Evolutionary conservation across 371 early-diverging fungal genomes (phyloP), one percentile per base, ranked within the genome.

Genomic region (Dinochytrium kinnereticum): DNA sequence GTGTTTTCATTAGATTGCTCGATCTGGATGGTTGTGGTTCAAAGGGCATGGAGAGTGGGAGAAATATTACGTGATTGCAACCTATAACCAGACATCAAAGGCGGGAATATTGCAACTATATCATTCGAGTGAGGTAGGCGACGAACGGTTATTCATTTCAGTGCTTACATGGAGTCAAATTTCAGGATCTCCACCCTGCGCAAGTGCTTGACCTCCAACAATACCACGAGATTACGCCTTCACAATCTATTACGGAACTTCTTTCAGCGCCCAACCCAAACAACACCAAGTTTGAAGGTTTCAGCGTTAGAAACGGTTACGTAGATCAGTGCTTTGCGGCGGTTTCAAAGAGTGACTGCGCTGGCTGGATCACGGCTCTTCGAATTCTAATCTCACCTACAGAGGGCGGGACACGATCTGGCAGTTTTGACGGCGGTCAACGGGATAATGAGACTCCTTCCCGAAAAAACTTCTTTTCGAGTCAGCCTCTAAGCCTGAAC

Each of bases 91-190:
- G 15, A 3, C 24, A 19, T 53, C 67, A 26, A 33, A 34, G 21
- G 37, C 49, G 2, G 73, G 70, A 31, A 39, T 76, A 13, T 64
- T 76, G 19, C 77, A 76, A 0, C 36, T 76, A 15, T 76, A 76
- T 36, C 40, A 61, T 26, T 72, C 73, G 0, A 34, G 34, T 28
- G 40, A 65, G 33, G 74, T 74, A 28, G 37, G 44, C 59, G 34
- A 59, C 17, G 28, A 64, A 13, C 17, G 64, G 13, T 10, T n/a
- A n/a, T n/a, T n/a, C n/a, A n/a, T n/a, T n/a, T 15, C 15, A 50
- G n/a, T 17, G n/a, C 50, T 57, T 26, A 57, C 57, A 44, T 44
- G 19, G 19, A 19, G 44, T 7, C 7, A 19, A 44, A 44, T 13
- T 44, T 26, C 30, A 72, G 68, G 77, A 72, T 26, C 55, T 57